Percentiles rank a stretch among this genome's conserved stretches.
Evolutionary conservation across 331 rosid species (phyloP).

Genomic region (Acacia pycnantha): DNA sequence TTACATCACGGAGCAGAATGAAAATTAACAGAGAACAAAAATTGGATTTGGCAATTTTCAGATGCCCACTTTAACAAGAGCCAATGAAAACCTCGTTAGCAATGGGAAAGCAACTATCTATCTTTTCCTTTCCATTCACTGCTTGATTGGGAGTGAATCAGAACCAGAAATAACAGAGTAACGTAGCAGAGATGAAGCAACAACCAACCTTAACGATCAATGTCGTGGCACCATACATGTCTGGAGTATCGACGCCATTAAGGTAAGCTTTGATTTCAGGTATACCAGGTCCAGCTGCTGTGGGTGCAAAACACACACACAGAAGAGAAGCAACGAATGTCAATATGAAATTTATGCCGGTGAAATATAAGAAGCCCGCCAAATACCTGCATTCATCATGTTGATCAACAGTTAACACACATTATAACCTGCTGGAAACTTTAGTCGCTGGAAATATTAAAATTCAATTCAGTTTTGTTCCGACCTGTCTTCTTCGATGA

Average conservation of each 20-base stretch:
- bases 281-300: conserved; percentile 95
- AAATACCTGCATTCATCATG: conserved; percentile 50
- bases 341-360: conserved; percentile 55
- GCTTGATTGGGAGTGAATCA: background rate
- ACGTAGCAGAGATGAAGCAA: background rate
- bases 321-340: conserved; percentile 65
- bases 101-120: background rate
- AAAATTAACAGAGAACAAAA: background rate
- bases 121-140: background rate
- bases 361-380: conserved; percentile 58
- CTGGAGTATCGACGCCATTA: conserved; percentile 89
- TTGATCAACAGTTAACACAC: background rate
- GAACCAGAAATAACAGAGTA: background rate
- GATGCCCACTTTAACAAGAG: background rate
- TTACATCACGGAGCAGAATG: background rate
- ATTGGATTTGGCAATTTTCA: background rate
- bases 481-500: conserved; percentile 58
- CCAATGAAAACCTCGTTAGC: background rate
- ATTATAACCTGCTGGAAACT: background rate
- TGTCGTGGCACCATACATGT: conserved; percentile 76
- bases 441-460: background rate
- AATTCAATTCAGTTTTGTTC: background rate
- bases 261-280: conserved; percentile 98
- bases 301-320: conserved; percentile 86
- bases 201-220: conserved; percentile 80